These are phyloP conservation scores for Raddia guianensis DNA, from an alignment of 176 grass and related monocot species.

Conservation along the genomic window DNA sequence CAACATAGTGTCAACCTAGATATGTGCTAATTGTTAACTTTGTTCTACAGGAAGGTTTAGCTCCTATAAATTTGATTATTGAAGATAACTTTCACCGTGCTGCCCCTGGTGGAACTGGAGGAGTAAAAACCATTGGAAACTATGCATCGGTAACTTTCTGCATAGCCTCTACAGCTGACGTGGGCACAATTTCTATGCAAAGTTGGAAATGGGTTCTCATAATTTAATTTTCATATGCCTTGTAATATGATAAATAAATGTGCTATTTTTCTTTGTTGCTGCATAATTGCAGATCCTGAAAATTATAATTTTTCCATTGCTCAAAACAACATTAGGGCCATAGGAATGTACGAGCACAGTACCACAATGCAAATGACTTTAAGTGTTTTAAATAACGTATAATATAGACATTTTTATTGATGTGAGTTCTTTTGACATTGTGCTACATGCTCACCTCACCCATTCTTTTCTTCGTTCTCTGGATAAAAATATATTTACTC, in stretches of 20 bases:
- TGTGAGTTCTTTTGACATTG: neutral
- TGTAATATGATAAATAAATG: no score
- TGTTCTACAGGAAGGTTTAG: slow-evolving; percentile 72
- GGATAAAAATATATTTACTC: neutral
- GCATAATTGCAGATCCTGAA: no score
- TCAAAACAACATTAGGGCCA: neutral
- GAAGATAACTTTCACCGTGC: slow-evolving; percentile 87
- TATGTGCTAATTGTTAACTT: slow-evolving; percentile 31
- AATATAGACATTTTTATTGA: neutral
- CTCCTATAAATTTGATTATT: slow-evolving; percentile 92
- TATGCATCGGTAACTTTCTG: slow-evolving; percentile 77
- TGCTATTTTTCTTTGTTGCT: no score
- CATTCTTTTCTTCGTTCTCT: neutral
- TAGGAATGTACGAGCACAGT: neutral
- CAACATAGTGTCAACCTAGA: neutral
- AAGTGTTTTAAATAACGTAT: neutral
- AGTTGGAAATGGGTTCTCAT: no score
- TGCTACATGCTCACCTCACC: neutral
- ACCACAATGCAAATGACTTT: neutral
- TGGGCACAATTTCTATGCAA: neutral
- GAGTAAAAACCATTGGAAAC: slow-evolving; percentile 90
- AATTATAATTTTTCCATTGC: neutral
- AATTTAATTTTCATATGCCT: no score
- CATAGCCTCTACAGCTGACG: neutral
- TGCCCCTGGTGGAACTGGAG: slow-evolving; percentile 85